Evolutionary conservation across 2,329 filamentous ascomycete species (phyloP), one percentile per base, ranked within the genome.

Genomic region (Fusarium verticillioides): DNA sequence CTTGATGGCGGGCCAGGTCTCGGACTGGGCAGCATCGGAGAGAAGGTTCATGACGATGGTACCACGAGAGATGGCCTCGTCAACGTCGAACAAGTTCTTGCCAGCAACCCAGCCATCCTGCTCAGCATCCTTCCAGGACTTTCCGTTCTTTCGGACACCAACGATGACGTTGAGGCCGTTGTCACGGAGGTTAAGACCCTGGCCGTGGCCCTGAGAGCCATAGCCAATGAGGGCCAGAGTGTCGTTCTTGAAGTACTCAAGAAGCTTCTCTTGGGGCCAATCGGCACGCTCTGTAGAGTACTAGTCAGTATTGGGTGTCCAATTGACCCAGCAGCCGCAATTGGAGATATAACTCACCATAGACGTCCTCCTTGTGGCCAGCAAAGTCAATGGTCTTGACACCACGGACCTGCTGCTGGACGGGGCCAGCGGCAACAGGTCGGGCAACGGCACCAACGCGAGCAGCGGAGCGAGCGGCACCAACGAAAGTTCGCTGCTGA

Each of bases 211-310:
- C 88, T 98, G 95, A 75, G 95, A 98, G 81, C 89, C 96, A 87
- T 99, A 99, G 84, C 96, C 96, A 85, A 99, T 99, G 82, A 99
- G 93, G 82, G 96, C 96, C 80, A 99, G 94, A 78, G 96, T 98
- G 87, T 99, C 96, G 87, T 99, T 91, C 91, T 98, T 98, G 94
- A 99, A 99, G 92, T 96, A 99, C 77, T 98, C 94, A 84, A 96
- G 88, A 83, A 99, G 94, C 93, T 97, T 98, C 90, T 98, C 96
- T 85, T 93, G 91, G 78, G 96, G 96, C 96, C 96, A 99, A 89
- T 99, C 96, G 83, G 90, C 94, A 87, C 96, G 95, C 91, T 99
- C 96, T 96, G 28, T 61, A 68, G 43, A n/a, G 66, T 78, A 72
- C 49, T 66, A 44, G 69, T 82, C 66, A 84, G 80, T 32, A 64